Evolutionary conservation across 2,329 filamentous ascomycete genomes (phyloP).

Genomic region (Monilinia aucupariae): DNA sequence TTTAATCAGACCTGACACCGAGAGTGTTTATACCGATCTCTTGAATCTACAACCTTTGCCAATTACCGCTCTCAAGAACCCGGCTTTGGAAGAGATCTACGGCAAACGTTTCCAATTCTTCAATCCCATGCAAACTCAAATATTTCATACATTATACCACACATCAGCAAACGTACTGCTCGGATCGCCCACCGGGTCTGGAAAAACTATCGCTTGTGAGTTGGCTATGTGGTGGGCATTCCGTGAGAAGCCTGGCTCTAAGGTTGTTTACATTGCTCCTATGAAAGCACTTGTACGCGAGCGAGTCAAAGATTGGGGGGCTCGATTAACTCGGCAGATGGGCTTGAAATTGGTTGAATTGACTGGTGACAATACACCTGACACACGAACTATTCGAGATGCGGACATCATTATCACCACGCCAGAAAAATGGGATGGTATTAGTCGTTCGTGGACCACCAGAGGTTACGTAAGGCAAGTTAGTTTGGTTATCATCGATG

Average conservation of each 20-base stretch:
- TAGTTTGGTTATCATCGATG: conserved; percentile 94
- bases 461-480: conserved; percentile 94
- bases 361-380: conserved; percentile 96
- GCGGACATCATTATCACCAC: conserved; percentile 98
- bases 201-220: conserved; percentile 94
- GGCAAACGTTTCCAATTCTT: conserved; percentile 87
- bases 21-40: conserved; percentile 93
- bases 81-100: conserved; percentile 82
- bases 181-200: conserved; percentile 92
- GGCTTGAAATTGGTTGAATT: conserved; percentile 89
- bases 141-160: conserved; percentile 95
- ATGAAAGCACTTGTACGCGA: conserved; percentile 99
- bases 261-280: conserved; percentile 97
- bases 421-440: conserved; percentile 99
- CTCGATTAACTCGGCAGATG: conserved; percentile 73
- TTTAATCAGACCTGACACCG: conserved; percentile 91
- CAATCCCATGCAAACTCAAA: conserved; percentile 99
- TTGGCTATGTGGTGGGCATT: conserved; percentile 99
- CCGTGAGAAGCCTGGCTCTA: conserved; percentile 85
- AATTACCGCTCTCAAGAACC: conserved; percentile 80
- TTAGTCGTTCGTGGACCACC: conserved; percentile 97
- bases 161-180: conserved; percentile 87
- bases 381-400: conserved; percentile 89
- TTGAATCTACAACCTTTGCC: conserved; percentile 87
- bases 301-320: conserved; percentile 90